These are phyloP conservation scores for Cercospora sp. DNA, from an alignment of 2,329 filamentous ascomycete species.

Conservation along the genomic window DNA sequence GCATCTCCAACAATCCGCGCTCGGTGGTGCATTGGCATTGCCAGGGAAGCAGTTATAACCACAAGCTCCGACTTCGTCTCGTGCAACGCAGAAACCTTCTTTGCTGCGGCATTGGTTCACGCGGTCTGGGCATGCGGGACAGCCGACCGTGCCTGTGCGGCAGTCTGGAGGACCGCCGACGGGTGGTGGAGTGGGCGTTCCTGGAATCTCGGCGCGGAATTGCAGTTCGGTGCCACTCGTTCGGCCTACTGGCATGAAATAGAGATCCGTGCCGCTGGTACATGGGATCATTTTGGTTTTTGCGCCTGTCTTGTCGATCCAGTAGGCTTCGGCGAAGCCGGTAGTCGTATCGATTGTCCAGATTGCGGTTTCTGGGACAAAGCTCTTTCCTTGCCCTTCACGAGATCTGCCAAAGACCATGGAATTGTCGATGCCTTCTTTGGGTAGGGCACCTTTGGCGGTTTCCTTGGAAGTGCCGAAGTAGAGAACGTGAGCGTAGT, in stretches of 20 bases:
- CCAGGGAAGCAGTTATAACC: slow-evolving; percentile 1
- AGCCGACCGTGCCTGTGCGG: not conserved
- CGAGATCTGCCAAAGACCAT: not conserved
- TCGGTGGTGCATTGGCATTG: not conserved
- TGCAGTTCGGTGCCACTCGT: not conserved
- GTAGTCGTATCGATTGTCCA: slow-evolving; percentile 4
- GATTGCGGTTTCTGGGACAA: not conserved
- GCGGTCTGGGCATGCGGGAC: not conserved
- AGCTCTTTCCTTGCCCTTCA: not conserved
- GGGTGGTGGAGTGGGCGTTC: not conserved
- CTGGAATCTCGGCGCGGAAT: not conserved
- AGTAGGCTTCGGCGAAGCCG: not conserved
- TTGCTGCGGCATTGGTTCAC: not conserved
- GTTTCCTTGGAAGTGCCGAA: not conserved
- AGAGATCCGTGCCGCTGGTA: not conserved
- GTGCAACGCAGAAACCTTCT: not conserved
- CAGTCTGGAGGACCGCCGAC: not conserved
- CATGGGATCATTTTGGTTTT: not conserved
- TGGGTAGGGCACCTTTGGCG: not conserved
- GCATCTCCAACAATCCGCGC: not conserved
- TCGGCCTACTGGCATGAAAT: not conserved
- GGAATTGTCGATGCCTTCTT: not conserved
- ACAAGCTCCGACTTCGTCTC: slow-evolving; percentile 4
- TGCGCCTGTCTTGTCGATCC: not conserved
- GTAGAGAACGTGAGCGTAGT: not conserved